phyloP scores from a whole-genome alignment of 2,329 filamentous ascomycete genomes.

The Aspergillus phoenicis region DNA sequence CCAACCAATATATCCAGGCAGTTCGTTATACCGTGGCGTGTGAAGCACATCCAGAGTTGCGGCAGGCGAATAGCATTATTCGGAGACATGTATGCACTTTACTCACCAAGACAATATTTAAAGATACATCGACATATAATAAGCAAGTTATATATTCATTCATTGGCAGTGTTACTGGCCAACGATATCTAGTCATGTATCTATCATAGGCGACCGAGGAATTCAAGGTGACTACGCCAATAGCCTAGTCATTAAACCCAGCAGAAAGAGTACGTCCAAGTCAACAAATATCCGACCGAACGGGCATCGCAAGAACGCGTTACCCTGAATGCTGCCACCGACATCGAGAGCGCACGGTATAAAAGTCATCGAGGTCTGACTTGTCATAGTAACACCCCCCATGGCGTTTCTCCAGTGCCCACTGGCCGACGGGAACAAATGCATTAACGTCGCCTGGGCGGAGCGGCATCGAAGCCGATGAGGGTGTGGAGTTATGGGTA shows the following conservation, averaged over 20 bases:
- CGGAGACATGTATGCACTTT: too few species aligned
- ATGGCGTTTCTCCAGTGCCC: not conserved
- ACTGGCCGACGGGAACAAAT: not conserved
- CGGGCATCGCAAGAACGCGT: not conserved
- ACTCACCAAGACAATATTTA: too few species aligned
- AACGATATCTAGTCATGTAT: not conserved
- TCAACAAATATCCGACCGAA: too few species aligned
- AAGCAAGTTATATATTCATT: not conserved
- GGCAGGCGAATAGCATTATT: too few species aligned
- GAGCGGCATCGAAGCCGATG: not conserved
- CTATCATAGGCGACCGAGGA: not conserved
- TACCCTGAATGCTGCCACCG: not conserved
- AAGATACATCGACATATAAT: not conserved
- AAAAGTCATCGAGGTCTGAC: not conserved
- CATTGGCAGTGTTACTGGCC: not conserved
- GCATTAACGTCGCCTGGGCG: not conserved
- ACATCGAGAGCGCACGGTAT: not conserved
- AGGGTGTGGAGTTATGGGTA: not conserved
- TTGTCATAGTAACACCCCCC: not conserved
- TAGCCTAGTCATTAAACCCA: not conserved
- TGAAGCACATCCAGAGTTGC: too few species aligned
- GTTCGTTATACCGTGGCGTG: too few species aligned
- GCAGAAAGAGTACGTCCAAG: too few species aligned
- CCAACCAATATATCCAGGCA: too few species aligned
- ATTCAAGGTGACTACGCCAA: not conserved